Base-by-base conservation (phyloP, 1,139 yeast species). In the Spathaspora sp. region DNA sequence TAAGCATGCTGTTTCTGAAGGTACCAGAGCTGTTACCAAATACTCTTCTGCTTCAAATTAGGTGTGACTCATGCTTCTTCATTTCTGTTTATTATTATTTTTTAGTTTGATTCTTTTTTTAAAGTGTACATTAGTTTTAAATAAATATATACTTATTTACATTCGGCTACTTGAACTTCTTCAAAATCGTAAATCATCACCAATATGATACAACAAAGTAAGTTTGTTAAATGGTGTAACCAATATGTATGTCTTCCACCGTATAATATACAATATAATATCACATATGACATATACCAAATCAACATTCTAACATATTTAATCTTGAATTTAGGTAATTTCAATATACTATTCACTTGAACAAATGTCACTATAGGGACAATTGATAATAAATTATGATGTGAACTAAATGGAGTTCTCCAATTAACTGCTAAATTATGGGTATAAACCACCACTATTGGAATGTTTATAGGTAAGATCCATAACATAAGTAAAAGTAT, bases 1-100 rank as follows among this genome's bases (percentile, higher is more conserved):
- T 61, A 93, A 91, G 84, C 98, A 91, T 78, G 97, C 98, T 65
- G 97, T 90, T 65, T 88, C 97, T 64, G 98, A 91, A 80, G 98
- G 98, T 83, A 91, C 98, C 65, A 90, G 97, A 86, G 97, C 99
- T 74, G 98, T 93, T 65, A 91, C 98, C 76, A 93, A 93, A 84
- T 93, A 91, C 85, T 89, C 97, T 67, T 88, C 97, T 68, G 85
- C 90, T 63, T 79, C 85, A 61, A 70, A 69, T 65, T 74, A 74
- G 40, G 33, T 38, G 20, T 44, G 31, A 16, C 24, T 18, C n/a
- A 11, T 37, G 24, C 23, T 37, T 16, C 44, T 50, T 52, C 47
- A 47, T 43, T 48, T 49, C 44, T 49, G 47, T 44, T 43, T 38
- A 43, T 45, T 47, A 47, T 45, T 36, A 42, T 39, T 45, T 34